phyloP scores from a whole-genome alignment of 176 grass and related monocot genomes.

The Themeda triandra region DNA sequence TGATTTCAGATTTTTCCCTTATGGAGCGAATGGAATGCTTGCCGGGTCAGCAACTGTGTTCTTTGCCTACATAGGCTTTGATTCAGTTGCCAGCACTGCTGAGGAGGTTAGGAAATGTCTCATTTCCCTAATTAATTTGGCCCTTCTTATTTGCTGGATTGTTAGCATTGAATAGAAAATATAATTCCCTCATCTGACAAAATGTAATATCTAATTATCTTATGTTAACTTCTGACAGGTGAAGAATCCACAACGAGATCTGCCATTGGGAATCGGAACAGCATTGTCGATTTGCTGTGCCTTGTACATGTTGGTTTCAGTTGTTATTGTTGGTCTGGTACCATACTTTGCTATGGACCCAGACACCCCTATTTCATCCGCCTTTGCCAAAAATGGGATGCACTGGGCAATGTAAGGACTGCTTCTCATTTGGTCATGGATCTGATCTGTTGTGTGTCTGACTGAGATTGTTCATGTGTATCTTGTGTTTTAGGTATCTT shows the following conservation, averaged over 20 bases:
- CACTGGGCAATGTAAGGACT: slow-evolving; percentile 65
- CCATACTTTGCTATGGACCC: slow-evolving; percentile 89
- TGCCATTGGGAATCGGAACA: slow-evolving; percentile 65
- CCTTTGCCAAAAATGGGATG: slow-evolving; percentile 65
- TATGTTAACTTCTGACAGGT: slow-evolving; percentile 41
- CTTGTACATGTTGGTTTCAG: slow-evolving; percentile 79
- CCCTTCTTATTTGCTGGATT: background rate
- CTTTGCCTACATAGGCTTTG: slow-evolving; percentile 88
- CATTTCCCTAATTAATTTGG: background rate
- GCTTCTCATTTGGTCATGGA: background rate
- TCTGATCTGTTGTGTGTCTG: background rate
- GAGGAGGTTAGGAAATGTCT: slow-evolving; percentile 53
- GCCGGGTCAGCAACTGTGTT: slow-evolving; percentile 78
- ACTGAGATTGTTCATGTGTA: slow-evolving; percentile 5
- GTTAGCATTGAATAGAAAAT: background rate
- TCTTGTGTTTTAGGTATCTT: slow-evolving; percentile 54
- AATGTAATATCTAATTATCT: background rate
- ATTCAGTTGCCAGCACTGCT: slow-evolving; percentile 77
- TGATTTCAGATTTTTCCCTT: slow-evolving; percentile 60
- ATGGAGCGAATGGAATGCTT: slow-evolving; percentile 74
- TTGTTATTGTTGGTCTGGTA: slow-evolving; percentile 78
- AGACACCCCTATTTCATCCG: slow-evolving; percentile 80
- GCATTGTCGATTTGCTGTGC: slow-evolving; percentile 60
- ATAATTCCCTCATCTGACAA: background rate
- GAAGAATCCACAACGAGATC: slow-evolving; percentile 75